These are phyloP conservation scores for Pseudogymnoascus sp. DNA, from an alignment of 2,329 filamentous ascomycete genomes.

Conservation along the genomic window DNA sequence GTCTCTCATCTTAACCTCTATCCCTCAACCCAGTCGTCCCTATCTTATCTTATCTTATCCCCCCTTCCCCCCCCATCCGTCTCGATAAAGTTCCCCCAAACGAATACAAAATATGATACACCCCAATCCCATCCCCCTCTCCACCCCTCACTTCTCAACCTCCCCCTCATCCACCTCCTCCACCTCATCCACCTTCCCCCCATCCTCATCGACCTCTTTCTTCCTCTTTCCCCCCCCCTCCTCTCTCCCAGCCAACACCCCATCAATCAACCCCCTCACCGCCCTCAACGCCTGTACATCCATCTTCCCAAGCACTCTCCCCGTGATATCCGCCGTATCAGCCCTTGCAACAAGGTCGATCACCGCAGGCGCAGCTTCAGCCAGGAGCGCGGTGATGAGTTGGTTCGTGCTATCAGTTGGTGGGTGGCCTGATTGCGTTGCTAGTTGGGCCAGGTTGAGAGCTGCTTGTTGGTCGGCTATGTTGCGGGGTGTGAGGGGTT, in stretches of 20 bases:
- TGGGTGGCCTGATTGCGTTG: constrained; percentile 34
- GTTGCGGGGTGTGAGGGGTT: constrained; percentile 16
- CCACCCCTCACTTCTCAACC: no score
- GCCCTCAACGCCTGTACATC: constrained; percentile 16
- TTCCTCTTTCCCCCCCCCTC: neutral
- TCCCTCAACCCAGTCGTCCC: no score
- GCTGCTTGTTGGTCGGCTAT: constrained; percentile 58
- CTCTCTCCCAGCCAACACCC: neutral
- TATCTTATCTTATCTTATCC: no score
- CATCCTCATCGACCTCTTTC: neutral
- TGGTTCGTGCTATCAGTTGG: constrained; percentile 39
- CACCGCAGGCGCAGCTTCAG: constrained; percentile 34
- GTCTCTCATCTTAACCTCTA: no score
- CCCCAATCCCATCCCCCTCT: no score
- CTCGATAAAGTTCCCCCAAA: no score
- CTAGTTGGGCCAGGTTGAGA: constrained; percentile 52
- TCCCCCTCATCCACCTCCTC: no score
- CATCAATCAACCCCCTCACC: constrained; percentile 18
- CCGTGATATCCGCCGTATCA: constrained; percentile 15
- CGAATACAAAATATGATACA: no score
- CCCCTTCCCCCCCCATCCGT: no score
- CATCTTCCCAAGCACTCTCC: neutral
- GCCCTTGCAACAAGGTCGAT: constrained; percentile 29
- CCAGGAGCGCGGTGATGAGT: constrained; percentile 42
- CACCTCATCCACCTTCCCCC: neutral